These are phyloP conservation scores for Beauveria caledonica DNA, from an alignment of 2,329 filamentous ascomycete genomes.

Conservation along the genomic window DNA sequence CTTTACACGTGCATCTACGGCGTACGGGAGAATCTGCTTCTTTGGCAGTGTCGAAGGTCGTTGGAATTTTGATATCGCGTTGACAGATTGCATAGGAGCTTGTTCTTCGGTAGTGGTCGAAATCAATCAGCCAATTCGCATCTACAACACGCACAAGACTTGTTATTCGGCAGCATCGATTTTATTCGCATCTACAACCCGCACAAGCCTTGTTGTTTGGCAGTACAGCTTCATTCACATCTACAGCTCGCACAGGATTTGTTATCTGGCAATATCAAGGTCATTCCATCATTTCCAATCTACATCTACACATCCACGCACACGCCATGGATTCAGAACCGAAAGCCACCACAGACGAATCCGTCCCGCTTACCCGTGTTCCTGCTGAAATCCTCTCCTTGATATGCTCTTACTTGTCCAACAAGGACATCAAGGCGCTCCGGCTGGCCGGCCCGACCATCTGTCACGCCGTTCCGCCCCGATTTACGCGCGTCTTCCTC, in stretches of 20 bases:
- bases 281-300: background rate
- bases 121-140: too few relatives aligned
- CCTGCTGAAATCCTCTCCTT: background rate
- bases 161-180: too few relatives aligned
- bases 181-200: too few relatives aligned
- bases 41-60: too few relatives aligned
- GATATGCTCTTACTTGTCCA: background rate
- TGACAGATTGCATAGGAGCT: too few relatives aligned
- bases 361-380: background rate
- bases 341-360: background rate
- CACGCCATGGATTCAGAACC: background rate
- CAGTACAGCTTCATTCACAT: background rate
- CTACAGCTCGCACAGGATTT: too few relatives aligned
- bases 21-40: too few relatives aligned
- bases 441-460: background rate
- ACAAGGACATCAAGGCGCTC: background rate
- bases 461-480: background rate
- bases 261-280: background rate
- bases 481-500: constrained; percentile 26
- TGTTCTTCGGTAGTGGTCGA: too few relatives aligned
- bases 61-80: too few relatives aligned
- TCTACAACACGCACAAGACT: too few relatives aligned
- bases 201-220: too few relatives aligned
- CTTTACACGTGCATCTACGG: too few relatives aligned
- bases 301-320: background rate